Evolutionary conservation across 805 yeast species (phyloP), one percentile per base, ranked within the genome.

Genomic region (Clavispora fructus): DNA sequence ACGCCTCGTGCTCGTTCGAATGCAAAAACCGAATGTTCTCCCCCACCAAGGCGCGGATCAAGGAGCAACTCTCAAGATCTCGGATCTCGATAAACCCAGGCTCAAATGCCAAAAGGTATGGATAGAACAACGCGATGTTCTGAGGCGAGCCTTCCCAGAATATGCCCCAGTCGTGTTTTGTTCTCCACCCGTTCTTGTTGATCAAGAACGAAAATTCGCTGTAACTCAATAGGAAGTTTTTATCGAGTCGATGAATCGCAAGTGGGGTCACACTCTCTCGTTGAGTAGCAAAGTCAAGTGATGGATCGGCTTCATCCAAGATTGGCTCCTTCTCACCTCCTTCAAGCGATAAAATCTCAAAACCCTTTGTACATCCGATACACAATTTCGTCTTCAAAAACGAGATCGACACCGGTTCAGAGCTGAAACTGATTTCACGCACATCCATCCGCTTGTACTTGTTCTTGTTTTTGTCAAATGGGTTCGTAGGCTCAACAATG

Each of bases 141-240:
- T 86, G 94, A 6, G 99, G 98, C 43, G 83, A 79, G 32, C 98
- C 97, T 68, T 94, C 98, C 99, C 99, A 94, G 61, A 86, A 83
- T 43, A 94, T 85, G 53, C 91, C 85, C 91, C 96, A 91, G 43
- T 88, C 92, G 39, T 94, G 88, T 52, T 91, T 81, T 16, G 95
- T 85, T 56, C 97, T 78, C 99, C 99, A 94, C 23, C 99, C 99
- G 63, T 91, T 91, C 48, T 86, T 78, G 60, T 94, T 91, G 56
- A 94, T 95, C 66, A 87, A 90, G 65, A 94, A 94, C 40, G 97
- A 92, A 62, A 92, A 90, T 61, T 90, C 97, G 5, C 95, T 81
- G 63, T 92, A 94, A 62, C 91, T 85, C 53, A 94, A 76, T 58
- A 94, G 69, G 62, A 92, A 94, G 68, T 91, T 94, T 45, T 84